Conservation (phyloP, 495 filamentous ascomycete species). For the Podospora appendiculata region DNA sequence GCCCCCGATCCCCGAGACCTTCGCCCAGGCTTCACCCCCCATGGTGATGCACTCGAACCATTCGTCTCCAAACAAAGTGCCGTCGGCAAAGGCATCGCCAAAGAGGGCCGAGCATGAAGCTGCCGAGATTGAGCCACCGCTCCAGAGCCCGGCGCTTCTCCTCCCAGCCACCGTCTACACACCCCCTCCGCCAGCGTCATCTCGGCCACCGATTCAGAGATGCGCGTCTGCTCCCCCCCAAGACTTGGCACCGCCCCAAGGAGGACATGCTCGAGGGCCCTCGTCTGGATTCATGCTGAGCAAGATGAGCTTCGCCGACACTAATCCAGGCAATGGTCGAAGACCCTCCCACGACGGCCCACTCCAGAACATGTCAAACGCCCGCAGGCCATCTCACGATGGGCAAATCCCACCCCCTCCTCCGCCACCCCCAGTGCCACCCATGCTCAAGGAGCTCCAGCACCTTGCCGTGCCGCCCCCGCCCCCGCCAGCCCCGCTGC, state of each 20-base stretch:
- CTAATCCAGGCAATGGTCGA: neutral
- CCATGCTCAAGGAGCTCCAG: slow-evolving; percentile 75
- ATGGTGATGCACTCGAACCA: slow-evolving; percentile 9
- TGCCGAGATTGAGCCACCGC: slow-evolving; percentile 13
- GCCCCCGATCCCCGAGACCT: slow-evolving; percentile 55
- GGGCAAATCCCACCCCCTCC: slow-evolving; percentile 35
- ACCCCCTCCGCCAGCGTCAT: slow-evolving; percentile 32
- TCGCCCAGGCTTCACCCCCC: slow-evolving; percentile 23
- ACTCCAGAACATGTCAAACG: neutral
- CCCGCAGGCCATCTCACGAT: slow-evolving; percentile 24
- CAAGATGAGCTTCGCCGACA: slow-evolving; percentile 31
- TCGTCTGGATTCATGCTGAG: slow-evolving; percentile 21
- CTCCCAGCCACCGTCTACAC: slow-evolving; percentile 61
- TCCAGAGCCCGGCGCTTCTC: slow-evolving; percentile 26
- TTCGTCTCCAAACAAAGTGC: slow-evolving; percentile 9
- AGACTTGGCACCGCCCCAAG: slow-evolving; percentile 32
- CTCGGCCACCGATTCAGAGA: slow-evolving; percentile 39
- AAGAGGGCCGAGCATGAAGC: slow-evolving; percentile 6
- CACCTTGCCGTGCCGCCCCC: slow-evolving; percentile 66
- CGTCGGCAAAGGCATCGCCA: slow-evolving; percentile 4
- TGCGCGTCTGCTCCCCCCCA: slow-evolving; percentile 71
- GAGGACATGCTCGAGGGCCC: slow-evolving; percentile 33
- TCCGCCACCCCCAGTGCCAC: slow-evolving; percentile 42
- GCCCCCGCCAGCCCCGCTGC: slow-evolving; percentile 56
- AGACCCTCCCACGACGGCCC: slow-evolving; percentile 3